phyloP scores from a whole-genome alignment of 164 flowering plant genomes.

The Umbilicus rupestris region DNA sequence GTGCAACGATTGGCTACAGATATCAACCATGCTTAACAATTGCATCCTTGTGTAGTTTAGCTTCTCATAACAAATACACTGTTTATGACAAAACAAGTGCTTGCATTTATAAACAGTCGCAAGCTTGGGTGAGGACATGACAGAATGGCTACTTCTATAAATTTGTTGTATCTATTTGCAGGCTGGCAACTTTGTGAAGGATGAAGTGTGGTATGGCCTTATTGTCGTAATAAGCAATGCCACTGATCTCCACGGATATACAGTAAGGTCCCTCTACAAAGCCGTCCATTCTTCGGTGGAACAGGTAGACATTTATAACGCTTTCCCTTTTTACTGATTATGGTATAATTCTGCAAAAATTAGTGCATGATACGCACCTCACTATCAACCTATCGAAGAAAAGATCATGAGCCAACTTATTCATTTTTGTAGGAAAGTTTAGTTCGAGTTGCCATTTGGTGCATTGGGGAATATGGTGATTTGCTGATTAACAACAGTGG shows the following conservation, averaged over 20 bases:
- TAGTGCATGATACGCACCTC: background rate
- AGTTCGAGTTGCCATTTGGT: constrained; percentile 93
- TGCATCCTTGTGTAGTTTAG: too few relatives aligned
- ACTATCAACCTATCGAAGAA: background rate
- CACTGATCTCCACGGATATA: constrained; percentile 84
- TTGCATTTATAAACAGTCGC: too few relatives aligned
- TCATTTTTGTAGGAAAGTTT: constrained; percentile 58
- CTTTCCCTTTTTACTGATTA: background rate
- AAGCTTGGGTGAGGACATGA: too few relatives aligned
- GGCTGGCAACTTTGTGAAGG: constrained; percentile 98
- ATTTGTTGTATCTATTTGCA: constrained; percentile 14
- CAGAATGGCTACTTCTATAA: too few relatives aligned
- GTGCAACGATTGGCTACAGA: too few relatives aligned
- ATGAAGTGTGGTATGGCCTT: constrained; percentile 95
- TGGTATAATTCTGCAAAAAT: background rate
- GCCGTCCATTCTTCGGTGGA: constrained; percentile 71
- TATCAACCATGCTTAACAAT: too few relatives aligned
- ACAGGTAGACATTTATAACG: constrained; percentile 44
- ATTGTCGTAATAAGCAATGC: constrained; percentile 95
- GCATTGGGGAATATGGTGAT: constrained; percentile 98
- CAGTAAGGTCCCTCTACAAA: constrained; percentile 77
- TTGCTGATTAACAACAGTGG: constrained; percentile 72
- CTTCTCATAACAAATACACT: too few relatives aligned
- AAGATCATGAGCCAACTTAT: background rate
- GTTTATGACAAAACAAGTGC: too few relatives aligned